Percentiles rank a stretch among this genome's conserved stretches.
Evolutionary conservation across 805 yeast genomes (phyloP).

Genomic region (Starmerella tilneyi): DNA sequence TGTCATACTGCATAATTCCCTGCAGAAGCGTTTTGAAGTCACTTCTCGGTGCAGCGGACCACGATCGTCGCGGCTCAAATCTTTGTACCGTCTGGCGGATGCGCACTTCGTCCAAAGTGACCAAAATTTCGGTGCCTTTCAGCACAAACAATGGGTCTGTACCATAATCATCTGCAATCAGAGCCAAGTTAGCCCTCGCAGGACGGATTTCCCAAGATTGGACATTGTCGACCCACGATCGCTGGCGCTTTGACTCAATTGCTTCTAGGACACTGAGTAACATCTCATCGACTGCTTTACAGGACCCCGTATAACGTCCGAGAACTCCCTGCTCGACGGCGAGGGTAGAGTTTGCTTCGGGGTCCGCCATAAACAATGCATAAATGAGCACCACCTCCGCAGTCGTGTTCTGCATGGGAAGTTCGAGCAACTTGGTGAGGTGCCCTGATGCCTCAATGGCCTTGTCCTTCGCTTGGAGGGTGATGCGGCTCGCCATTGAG

Average conservation of each 20-base stretch:
- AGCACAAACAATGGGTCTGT: slow-evolving; percentile 18
- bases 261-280: slow-evolving; percentile 45
- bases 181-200: slow-evolving; percentile 24
- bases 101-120: slow-evolving; percentile 23
- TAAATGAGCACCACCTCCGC: slow-evolving; percentile 2
- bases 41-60: neutral
- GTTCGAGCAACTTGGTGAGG: slow-evolving; percentile 9
- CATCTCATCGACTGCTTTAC: slow-evolving; percentile 49
- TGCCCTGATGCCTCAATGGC: slow-evolving; percentile 6
- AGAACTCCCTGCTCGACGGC: slow-evolving; percentile 43
- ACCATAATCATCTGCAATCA: slow-evolving; percentile 40
- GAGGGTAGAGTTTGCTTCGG: slow-evolving; percentile 31
- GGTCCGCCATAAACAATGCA: slow-evolving; percentile 3
- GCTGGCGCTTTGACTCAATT: slow-evolving; percentile 43
- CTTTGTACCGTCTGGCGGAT: slow-evolving; percentile 11
- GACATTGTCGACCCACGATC: slow-evolving; percentile 58
- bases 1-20: slow-evolving; percentile 9
- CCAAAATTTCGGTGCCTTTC: slow-evolving; percentile 11
- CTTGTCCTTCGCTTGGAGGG: neutral
- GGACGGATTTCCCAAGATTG: slow-evolving; percentile 52
- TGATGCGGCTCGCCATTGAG: slow-evolving; percentile 33
- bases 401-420: neutral
- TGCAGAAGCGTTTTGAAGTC: neutral
- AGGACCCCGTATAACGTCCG: slow-evolving; percentile 53
- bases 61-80: slow-evolving; percentile 26